These are phyloP conservation scores for Suillus hirtellus DNA, from an alignment of 768 basidiomycete genomes.

Conservation along the genomic window DNA sequence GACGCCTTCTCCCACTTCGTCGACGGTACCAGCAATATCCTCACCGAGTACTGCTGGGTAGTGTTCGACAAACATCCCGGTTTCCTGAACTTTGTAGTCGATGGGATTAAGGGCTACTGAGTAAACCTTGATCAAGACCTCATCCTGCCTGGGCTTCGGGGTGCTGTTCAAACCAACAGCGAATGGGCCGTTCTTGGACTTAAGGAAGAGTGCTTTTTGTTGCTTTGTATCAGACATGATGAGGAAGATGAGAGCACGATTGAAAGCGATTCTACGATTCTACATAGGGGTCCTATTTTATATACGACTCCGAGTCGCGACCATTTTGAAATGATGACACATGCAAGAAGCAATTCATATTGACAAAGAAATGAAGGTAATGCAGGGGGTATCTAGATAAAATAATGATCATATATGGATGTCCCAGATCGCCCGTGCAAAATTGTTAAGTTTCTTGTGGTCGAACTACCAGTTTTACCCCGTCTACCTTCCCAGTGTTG, in stretches of 20 bases:
- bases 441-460: constrained; percentile 42
- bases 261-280: neutral
- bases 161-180: constrained; percentile 26
- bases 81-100: constrained; percentile 40
- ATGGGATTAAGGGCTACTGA: constrained; percentile 47
- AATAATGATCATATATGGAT: constrained; percentile 7
- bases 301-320: neutral
- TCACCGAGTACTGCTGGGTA: constrained; percentile 39
- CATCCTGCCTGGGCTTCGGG: constrained; percentile 37
- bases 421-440: neutral
- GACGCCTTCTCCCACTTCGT: constrained; percentile 39
- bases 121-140: constrained; percentile 44
- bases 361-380: constrained; percentile 1
- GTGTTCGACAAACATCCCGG: constrained; percentile 31
- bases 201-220: constrained; percentile 31
- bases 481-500: constrained; percentile 42
- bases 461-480: constrained; percentile 43
- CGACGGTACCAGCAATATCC: constrained; percentile 41
- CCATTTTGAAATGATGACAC: constrained; percentile 2
- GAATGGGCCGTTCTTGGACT: constrained; percentile 31
- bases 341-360: constrained; percentile 3
- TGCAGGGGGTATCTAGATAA: constrained; percentile 4
- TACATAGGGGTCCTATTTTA: neutral
- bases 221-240: constrained; percentile 23
- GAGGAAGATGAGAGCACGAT: neutral